A percentile compares a stretch with the other conserved stretches of the same genome.
These are phyloP conservation scores for Russula ochroleuca DNA, from an alignment of 768 basidiomycete species.

Conservation along the genomic window DNA sequence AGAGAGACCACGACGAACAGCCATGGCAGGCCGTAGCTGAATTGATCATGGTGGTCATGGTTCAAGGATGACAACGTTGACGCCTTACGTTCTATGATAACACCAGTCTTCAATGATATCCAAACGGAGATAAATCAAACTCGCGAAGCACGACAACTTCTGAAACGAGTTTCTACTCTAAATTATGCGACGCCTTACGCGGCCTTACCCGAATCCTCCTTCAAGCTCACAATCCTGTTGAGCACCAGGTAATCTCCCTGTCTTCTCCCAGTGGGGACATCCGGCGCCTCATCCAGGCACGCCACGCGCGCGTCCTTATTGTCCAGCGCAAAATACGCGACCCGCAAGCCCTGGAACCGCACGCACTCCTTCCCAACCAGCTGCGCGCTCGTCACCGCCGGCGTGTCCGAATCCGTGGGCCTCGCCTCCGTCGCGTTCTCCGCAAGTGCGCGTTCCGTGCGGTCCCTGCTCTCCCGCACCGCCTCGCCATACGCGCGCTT, in stretches of 20 bases:
- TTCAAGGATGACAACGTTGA: background rate
- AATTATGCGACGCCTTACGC: constrained; percentile 24
- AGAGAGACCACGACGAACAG: background rate
- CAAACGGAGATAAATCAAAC: background rate
- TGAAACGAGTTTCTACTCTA: background rate
- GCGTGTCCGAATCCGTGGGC: constrained; percentile 50
- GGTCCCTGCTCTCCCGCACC: constrained; percentile 54
- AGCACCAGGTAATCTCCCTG: constrained; percentile 80
- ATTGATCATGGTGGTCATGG: background rate
- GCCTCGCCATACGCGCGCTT: constrained; percentile 63
- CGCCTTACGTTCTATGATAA: background rate
- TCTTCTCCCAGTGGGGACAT: constrained; percentile 40
- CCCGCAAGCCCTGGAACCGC: constrained; percentile 93
- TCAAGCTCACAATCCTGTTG: constrained; percentile 90
- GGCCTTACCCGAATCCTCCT: constrained; percentile 85
- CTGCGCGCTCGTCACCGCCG: constrained; percentile 70
- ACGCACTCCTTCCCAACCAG: constrained; percentile 88
- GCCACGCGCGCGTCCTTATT: constrained; percentile 67
- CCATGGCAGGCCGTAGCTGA: background rate
- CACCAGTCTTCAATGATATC: background rate
- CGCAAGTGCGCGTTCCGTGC: constrained; percentile 57
- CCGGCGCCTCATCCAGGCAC: constrained; percentile 53
- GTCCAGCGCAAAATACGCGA: constrained; percentile 93
- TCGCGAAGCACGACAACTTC: too few relatives aligned
- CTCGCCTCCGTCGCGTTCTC: constrained; percentile 39